Percentiles rank a stretch among this genome's conserved stretches.
Conservation (phyloP, 805 yeast species). For the Yamadazyma sp. region DNA sequence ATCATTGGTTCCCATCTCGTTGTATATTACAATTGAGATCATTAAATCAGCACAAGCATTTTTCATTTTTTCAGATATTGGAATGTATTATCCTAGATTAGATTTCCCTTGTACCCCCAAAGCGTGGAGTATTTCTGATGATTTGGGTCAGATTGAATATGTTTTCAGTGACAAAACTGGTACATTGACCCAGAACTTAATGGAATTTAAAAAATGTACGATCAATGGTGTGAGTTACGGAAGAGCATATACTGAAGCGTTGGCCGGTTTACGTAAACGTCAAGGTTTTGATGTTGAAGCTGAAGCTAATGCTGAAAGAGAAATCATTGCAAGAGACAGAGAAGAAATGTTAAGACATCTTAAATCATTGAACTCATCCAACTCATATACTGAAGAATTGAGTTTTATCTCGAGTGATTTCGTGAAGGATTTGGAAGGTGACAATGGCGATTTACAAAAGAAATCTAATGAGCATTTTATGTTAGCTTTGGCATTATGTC, state of each 20-base stretch:
- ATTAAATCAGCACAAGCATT: constrained; percentile 80
- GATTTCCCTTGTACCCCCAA: constrained; percentile 85
- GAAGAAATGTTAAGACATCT: constrained; percentile 51
- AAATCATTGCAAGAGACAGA: constrained; percentile 55
- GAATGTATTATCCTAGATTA: constrained; percentile 63
- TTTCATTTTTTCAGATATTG: constrained; percentile 72
- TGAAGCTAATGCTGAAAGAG: constrained; percentile 51
- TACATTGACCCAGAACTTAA: constrained; percentile 76
- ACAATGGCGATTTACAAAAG: constrained; percentile 49
- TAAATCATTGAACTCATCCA: constrained; percentile 11
- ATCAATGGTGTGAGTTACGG: constrained; percentile 74
- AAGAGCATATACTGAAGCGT: constrained; percentile 78
- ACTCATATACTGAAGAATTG: constrained; percentile 53
- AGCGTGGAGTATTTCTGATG: constrained; percentile 84
- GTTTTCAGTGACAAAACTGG: constrained; percentile 85
- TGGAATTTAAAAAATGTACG: constrained; percentile 83
- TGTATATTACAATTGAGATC: constrained; percentile 78
- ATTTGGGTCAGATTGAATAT: constrained; percentile 81
- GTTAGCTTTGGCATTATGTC: constrained; percentile 75
- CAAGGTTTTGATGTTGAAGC: constrained; percentile 72
- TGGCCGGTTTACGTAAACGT: constrained; percentile 73
- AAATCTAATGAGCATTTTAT: constrained; percentile 68
- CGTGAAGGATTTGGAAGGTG: constrained; percentile 58
- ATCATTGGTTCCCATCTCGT: constrained; percentile 78
- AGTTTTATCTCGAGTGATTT: constrained; percentile 69